Evolutionary conservation across 352 stramenopile genomes (phyloP).

Genomic region (Plasmopara viticola): DNA sequence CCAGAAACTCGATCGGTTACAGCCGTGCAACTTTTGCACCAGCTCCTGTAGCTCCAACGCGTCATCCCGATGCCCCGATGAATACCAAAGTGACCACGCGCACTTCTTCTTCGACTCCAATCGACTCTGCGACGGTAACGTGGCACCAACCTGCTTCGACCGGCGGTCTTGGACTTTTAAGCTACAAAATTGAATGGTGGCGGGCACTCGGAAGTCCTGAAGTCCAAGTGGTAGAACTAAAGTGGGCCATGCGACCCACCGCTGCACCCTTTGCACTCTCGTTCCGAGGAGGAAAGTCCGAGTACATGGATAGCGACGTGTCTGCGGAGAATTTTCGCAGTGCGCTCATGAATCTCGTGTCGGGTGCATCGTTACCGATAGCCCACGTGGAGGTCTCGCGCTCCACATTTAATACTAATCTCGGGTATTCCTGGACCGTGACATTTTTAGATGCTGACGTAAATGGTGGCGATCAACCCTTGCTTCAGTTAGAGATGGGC

Average conservation of each 20-base stretch:
- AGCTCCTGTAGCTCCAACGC: slow-evolving; percentile 45
- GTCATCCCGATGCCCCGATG: slow-evolving; percentile 35
- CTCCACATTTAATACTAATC: slow-evolving; percentile 39
- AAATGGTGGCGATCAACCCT: slow-evolving; percentile 48
- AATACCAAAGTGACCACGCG: slow-evolving; percentile 60
- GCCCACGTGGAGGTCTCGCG: slow-evolving; percentile 53
- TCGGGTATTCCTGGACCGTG: slow-evolving; percentile 75
- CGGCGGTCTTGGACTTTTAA: slow-evolving; percentile 54
- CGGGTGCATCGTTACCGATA: slow-evolving; percentile 28
- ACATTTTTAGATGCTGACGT: slow-evolving; percentile 44
- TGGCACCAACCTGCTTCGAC: slow-evolving; percentile 61
- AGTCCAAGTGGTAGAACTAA: slow-evolving; percentile 82
- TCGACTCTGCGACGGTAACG: slow-evolving; percentile 48
- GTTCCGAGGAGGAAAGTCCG: slow-evolving; percentile 61
- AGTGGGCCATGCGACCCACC: slow-evolving; percentile 64
- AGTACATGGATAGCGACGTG: slow-evolving; percentile 65
- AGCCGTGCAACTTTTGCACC: slow-evolving; percentile 57
- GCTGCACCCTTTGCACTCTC: slow-evolving; percentile 55
- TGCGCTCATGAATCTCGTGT: slow-evolving; percentile 89
- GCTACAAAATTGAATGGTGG: slow-evolving; percentile 85
- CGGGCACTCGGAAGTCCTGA: slow-evolving; percentile 40
- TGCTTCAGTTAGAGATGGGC: slow-evolving; percentile 44
- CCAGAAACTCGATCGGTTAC: slow-evolving; percentile 58
- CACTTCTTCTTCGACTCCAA: slow-evolving; percentile 36
- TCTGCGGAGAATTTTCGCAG: slow-evolving; percentile 73